phyloP scores from a whole-genome alignment of 1,284 basidiomycete species.

The Cutaneotrichosporon cyanovorans region DNA sequence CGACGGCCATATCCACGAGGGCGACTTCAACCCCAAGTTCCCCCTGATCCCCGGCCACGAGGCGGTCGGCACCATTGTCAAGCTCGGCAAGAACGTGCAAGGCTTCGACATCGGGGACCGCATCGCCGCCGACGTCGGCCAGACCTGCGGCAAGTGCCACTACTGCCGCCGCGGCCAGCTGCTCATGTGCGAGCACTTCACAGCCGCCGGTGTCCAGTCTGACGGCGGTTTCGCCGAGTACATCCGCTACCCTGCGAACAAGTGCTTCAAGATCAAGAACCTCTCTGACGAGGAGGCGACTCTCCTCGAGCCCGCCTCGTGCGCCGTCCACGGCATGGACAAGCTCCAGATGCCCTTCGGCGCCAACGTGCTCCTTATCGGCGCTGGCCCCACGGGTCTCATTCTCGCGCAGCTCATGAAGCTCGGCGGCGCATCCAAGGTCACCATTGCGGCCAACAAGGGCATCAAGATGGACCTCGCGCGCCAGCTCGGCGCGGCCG shows the following conservation, averaged over 20 bases:
- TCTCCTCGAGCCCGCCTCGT: conserved; percentile 78
- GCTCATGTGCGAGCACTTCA: conserved; percentile 69
- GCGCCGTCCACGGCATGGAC: conserved; percentile 80
- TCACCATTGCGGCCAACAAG: conserved; percentile 73
- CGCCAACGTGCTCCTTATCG: conserved; percentile 64
- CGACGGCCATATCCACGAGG: conserved; percentile 64
- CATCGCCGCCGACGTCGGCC: conserved; percentile 63
- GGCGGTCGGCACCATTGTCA: conserved; percentile 61
- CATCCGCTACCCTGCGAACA: conserved; percentile 59
- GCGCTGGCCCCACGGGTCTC: conserved; percentile 60
- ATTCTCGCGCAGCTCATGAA: conserved; percentile 79
- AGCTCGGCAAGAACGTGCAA: conserved; percentile 61
- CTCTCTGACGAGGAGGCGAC: conserved; percentile 79
- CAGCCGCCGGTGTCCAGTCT: conserved; percentile 63
- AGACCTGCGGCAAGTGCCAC: conserved; percentile 63
- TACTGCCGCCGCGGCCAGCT: conserved; percentile 70
- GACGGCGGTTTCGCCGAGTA: conserved; percentile 84
- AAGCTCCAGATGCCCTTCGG: conserved; percentile 70
- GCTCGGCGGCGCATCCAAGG: conserved; percentile 65
- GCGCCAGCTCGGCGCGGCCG: conserved; percentile 62
- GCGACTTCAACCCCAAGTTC: conserved; percentile 70
- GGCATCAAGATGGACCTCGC: conserved; percentile 79
- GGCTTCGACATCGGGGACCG: conserved; percentile 65
- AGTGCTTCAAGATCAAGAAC: conserved; percentile 76
- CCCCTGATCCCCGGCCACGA: conserved; percentile 77